These are phyloP conservation scores for Trichophaea hybrida DNA, from an alignment of 2,329 filamentous ascomycete species.

Conservation along the genomic window DNA sequence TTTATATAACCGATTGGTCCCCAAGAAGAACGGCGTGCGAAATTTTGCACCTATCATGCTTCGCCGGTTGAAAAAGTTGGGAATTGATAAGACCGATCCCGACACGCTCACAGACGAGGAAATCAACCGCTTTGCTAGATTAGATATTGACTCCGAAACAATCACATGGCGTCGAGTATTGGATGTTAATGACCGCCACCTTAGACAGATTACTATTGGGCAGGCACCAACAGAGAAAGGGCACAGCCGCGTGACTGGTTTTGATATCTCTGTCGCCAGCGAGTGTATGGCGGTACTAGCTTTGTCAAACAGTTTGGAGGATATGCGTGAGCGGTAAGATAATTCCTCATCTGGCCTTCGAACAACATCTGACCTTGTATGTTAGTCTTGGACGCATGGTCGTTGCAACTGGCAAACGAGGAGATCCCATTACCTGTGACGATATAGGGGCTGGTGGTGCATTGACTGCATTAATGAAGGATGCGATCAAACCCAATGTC, in stretches of 20 bases:
- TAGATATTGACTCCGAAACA: conserved; percentile 92
- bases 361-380: conserved; percentile 3
- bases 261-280: conserved; percentile 94
- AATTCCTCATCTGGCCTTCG: background rate
- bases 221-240: conserved; percentile 84
- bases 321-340: conserved; percentile 60
- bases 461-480: conserved; percentile 86
- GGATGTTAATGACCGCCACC: conserved; percentile 91
- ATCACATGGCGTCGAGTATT: conserved; percentile 95
- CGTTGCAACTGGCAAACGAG: conserved; percentile 67
- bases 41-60: conserved; percentile 83
- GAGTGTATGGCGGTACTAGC: conserved; percentile 98
- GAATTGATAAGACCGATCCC: conserved; percentile 88
- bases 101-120: conserved; percentile 83
- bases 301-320: conserved; percentile 69
- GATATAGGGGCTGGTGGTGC: conserved; percentile 88
- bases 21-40: conserved; percentile 76
- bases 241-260: conserved; percentile 73
- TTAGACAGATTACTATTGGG: conserved; percentile 78
- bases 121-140: conserved; percentile 69
- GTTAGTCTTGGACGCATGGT: conserved; percentile 78
- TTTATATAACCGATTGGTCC: conserved; percentile 76
- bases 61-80: conserved; percentile 83
- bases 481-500: conserved; percentile 95
- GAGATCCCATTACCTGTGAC: conserved; percentile 89